Conservation (phyloP, 306 rosid species). For the apple (Malus domestica) region ASM211411v1 NC_041803.1:1341501-1342000, state of each 20-base stretch:
- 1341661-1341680: background rate
- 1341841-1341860: background rate
- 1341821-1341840: background rate
- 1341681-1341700: background rate
- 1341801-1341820: conserved; percentile 4
- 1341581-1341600: background rate
- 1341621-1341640: background rate
- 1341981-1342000: background rate
- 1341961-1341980: background rate
- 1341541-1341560: background rate
- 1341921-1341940: too few species aligned
- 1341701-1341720: background rate
- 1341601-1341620: background rate
- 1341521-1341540: background rate
- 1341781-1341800: background rate
- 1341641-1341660: background rate
- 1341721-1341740: background rate
- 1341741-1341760: conserved; percentile 1
- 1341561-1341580: background rate
- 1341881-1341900: background rate
- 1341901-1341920: background rate
- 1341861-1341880: background rate
- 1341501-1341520: background rate
- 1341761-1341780: conserved; percentile 8
- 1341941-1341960: background rate